These are phyloP conservation scores for Pichia sp. DNA, from an alignment of 1,139 yeast species.

Conservation along the genomic window DNA sequence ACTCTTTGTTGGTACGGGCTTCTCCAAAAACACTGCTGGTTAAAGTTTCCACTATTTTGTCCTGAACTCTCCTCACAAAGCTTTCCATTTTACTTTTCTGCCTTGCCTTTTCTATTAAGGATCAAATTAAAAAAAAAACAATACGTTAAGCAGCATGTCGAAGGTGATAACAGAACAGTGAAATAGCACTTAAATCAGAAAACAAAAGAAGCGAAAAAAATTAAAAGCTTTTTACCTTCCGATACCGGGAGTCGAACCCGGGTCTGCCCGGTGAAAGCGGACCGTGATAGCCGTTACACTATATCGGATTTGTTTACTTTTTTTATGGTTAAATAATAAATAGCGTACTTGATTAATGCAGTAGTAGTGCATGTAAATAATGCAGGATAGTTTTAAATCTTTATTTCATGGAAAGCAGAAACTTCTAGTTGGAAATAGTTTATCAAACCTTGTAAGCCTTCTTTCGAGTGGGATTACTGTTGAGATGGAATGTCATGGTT, in stretches of 20 bases:
- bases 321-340: no score
- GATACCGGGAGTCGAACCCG: constrained; percentile 76
- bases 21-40: neutral
- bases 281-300: constrained; percentile 74
- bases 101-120: neutral
- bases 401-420: no score
- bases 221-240: constrained; percentile 36
- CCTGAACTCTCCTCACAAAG: neutral
- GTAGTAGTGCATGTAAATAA: no score
- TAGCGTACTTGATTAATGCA: no score
- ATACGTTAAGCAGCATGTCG: neutral
- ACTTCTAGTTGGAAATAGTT: no score
- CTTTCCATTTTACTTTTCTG: neutral
- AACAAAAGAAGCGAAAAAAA: neutral
- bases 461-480: neutral
- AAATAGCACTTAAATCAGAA: neutral
- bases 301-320: constrained; percentile 43
- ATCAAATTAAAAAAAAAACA: neutral
- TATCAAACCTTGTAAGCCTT: no score
- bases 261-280: constrained; percentile 74
- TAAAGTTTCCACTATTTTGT: neutral
- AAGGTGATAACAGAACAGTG: no score
- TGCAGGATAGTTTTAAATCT: no score
- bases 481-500: neutral
- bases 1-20: no score